Evolutionary conservation across 495 filamentous ascomycete species (phyloP).

Genomic region (Parachaetomium inaequale): DNA sequence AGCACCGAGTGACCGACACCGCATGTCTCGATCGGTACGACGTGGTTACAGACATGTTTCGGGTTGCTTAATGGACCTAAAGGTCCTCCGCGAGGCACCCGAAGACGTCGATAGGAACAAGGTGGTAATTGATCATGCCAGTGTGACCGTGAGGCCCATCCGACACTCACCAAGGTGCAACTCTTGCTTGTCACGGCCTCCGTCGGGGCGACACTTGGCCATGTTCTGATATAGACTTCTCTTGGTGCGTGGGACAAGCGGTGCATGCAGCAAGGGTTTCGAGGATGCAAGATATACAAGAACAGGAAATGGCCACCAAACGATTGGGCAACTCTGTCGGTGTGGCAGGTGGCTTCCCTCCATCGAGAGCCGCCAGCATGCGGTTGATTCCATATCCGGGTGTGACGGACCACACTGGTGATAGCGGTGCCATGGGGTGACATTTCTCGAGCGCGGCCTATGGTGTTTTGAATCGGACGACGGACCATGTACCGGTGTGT

Average conservation of each 20-base stretch:
- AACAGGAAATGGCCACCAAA: not conserved
- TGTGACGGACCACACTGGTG: not conserved
- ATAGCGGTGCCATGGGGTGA: not conserved
- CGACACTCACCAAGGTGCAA: not conserved
- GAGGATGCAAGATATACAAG: conserved; percentile 3
- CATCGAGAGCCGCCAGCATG: not conserved
- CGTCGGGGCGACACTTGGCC: not conserved
- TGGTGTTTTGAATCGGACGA: not conserved
- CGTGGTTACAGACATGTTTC: not conserved
- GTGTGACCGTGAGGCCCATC: not conserved
- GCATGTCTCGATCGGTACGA: not conserved
- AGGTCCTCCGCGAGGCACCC: not conserved
- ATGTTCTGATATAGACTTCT: not conserved
- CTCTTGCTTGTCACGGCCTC: not conserved
- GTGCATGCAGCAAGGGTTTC: conserved; percentile 9
- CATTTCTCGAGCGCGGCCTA: too few relatives aligned
- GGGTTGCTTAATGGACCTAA: not conserved
- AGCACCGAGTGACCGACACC: not conserved
- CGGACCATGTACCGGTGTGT: not conserved
- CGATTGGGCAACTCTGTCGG: conserved; percentile 1
- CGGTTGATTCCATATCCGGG: conserved; percentile 3
- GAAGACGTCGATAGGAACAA: not conserved
- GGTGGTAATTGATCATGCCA: not conserved
- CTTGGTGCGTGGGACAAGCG: conserved; percentile 13
- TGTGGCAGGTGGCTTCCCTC: not conserved